Base-by-base conservation (phyloP, 441 rosid genomes). In the Corymbia calophylla region DNA sequence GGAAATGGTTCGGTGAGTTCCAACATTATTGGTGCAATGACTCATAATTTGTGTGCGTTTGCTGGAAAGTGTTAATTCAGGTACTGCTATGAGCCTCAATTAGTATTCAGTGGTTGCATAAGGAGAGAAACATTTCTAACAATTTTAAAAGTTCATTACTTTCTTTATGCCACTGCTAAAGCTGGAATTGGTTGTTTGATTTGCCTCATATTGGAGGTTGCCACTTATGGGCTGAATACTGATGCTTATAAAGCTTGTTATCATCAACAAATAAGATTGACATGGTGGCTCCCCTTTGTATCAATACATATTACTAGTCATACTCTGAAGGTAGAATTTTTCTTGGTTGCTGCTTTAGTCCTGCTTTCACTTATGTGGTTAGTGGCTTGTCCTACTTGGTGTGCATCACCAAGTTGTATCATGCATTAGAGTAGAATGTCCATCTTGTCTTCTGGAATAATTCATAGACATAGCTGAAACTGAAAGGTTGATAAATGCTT, bases 1-100 rank as follows among this genome's bases (percentile, higher is more conserved):
- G 99, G 99, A 93, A 98, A 94, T 91, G 99, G 99, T 84, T 94
- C 98, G n/a, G 99, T 97, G 95, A 93, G 98, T 92, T 90, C 87
- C 87, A 77, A 39, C 17, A 31, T 53, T 27, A 25, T 9, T 88
- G 48, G 44, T 77, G 58, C 18, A 4, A 27, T 29, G 62, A 29
- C 48, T 60, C 31, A 44, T 53, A 39, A 77, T 77, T 29, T 86
- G 87, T 31, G 55, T 14, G n/a, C 14, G 0, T 86, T 18, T 53
- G 31, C 56, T 53, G 39, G 44, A 86, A 86, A n/a, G 29, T n/a
- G 27, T 86, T 86, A n/a, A 27, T 86, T 86, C 47, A 18, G 53
- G 51, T 47, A 44, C n/a, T 44, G 2, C 51, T 77, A 13, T 13
- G 51, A 23, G 18, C 84, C n/a, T 77, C 84, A 73, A 73, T 73